phyloP scores from a whole-genome alignment of 1,284 basidiomycete genomes.

The Sparassis latifolia region DNA sequence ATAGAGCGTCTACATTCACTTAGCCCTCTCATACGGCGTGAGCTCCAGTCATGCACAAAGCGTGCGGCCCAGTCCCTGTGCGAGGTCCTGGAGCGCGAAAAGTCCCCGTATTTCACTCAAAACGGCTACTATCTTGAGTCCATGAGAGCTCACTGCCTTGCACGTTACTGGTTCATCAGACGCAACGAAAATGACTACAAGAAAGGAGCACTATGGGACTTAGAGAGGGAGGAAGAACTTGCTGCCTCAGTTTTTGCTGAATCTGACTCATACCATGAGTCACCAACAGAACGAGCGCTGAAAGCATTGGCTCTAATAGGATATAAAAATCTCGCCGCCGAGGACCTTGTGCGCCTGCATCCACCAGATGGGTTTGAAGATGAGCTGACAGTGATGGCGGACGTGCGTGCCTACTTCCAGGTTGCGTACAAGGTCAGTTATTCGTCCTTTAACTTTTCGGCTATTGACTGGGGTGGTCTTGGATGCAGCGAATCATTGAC shows the following conservation, averaged over 20 bases:
- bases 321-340: conserved; percentile 1
- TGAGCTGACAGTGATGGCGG: conserved; percentile 22
- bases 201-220: too few species aligned
- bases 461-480: background rate
- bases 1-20: background rate
- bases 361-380: conserved; percentile 12
- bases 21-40: conserved; percentile 5
- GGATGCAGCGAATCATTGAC: conserved; percentile 46
- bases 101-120: conserved; percentile 24
- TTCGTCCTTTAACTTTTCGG: background rate
- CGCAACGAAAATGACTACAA: background rate
- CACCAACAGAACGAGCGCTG: conserved; percentile 2
- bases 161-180: conserved; percentile 9
- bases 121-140: conserved; percentile 23
- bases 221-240: too few species aligned
- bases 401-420: conserved; percentile 22
- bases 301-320: conserved; percentile 7
- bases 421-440: conserved; percentile 21
- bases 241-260: background rate
- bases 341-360: conserved; percentile 7
- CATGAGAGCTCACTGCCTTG: conserved; percentile 15
- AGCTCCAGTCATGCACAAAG: background rate
- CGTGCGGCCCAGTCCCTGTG: conserved; percentile 8
- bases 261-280: background rate
- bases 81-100: conserved; percentile 23